Conservation (phyloP, 1,284 basidiomycete species). For the Cryptococcus maquisensis region DNA sequence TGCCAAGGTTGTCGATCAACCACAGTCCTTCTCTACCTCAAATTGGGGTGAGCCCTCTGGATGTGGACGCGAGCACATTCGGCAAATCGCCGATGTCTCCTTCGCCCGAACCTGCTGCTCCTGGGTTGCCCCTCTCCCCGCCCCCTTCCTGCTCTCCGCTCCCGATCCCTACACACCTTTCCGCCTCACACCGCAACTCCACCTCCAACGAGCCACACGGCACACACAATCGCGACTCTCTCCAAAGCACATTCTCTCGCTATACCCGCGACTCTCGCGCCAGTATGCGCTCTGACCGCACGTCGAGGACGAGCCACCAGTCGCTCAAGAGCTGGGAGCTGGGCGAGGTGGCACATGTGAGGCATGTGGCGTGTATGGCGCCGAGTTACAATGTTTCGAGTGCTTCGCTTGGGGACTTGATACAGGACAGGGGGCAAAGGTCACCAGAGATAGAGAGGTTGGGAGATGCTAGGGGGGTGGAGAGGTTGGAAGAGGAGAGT, state of each 20-base stretch:
- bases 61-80: neutral
- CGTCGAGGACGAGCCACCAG: constrained; percentile 1
- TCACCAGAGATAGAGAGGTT: neutral
- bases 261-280: constrained; percentile 3
- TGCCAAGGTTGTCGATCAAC: neutral
- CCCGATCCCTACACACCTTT: neutral
- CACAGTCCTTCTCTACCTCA: neutral
- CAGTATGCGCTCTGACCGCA: neutral
- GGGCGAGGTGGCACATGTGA: constrained; percentile 5
- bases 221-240: neutral
- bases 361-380: constrained; percentile 2
- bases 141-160: neutral
- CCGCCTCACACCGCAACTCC: neutral
- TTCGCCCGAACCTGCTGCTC: neutral
- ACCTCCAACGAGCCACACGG: neutral
- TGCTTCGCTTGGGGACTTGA: neutral
- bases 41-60: neutral
- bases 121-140: neutral
- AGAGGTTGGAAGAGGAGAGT: neutral
- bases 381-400: neutral
- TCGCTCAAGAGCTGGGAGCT: constrained; percentile 4
- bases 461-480: neutral
- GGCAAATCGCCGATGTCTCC: neutral
- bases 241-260: neutral
- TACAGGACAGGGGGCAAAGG: neutral